Conservation (phyloP, 1,139 yeast genomes). For the Lodderomyces orthopsilosis region DNA sequence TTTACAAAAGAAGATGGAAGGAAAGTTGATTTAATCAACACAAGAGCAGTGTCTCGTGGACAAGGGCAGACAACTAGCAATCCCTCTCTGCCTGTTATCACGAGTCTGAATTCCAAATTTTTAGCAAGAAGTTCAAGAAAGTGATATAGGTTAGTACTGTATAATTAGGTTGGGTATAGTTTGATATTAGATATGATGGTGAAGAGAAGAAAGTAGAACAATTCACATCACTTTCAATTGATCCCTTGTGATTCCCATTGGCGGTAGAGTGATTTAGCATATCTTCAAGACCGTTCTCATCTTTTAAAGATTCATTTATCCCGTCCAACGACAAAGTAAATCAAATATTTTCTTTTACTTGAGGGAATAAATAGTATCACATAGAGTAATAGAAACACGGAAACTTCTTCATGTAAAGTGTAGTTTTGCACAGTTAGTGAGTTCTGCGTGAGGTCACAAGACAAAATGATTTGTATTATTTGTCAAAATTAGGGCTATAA, state of each 20-base stretch:
- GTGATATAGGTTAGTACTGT: slow-evolving; percentile 17
- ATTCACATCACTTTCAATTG: background rate
- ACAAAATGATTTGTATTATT: background rate
- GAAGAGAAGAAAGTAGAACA: background rate
- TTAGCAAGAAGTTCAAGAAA: slow-evolving; percentile 43
- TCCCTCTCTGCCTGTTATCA: slow-evolving; percentile 22
- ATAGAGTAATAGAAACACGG: too few species aligned
- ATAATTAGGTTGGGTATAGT: background rate
- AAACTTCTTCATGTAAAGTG: too few species aligned
- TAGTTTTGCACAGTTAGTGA: too few species aligned
- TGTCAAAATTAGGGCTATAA: slow-evolving; percentile 6
- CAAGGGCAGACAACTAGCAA: background rate
- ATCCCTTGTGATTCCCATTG: too few species aligned
- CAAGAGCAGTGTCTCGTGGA: slow-evolving; percentile 6
- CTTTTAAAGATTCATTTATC: background rate
- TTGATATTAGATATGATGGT: background rate
- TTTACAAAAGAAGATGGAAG: slow-evolving; percentile 32
- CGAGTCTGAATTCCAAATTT: slow-evolving; percentile 42
- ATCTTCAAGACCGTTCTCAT: too few species aligned
- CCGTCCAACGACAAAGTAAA: background rate
- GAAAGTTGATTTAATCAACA: slow-evolving; percentile 7
- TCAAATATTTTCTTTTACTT: background rate
- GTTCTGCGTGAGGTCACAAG: slow-evolving; percentile 1
- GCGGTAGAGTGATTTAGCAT: too few species aligned
- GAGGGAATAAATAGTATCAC: slow-evolving; percentile 1